Percentiles rank a stretch among this genome's conserved stretches.
phyloP scores from a whole-genome alignment of 352 stramenopile species.

The Globisporangium parvum region DNA sequence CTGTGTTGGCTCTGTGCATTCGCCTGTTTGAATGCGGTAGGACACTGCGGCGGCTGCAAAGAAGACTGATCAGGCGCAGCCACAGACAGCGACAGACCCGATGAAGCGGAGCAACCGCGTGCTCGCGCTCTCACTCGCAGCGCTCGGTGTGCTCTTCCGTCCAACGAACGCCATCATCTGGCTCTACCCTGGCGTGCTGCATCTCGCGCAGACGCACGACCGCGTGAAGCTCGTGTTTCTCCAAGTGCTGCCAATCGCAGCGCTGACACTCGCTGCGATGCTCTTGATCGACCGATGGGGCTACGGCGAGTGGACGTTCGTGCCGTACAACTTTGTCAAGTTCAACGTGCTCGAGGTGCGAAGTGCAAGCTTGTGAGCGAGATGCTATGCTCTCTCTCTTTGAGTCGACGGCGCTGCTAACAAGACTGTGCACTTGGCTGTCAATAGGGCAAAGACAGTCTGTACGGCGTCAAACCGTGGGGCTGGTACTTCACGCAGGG shows the following conservation, averaged over 20 bases:
- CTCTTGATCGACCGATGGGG: constrained; percentile 66
- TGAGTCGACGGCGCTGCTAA: too few relatives aligned
- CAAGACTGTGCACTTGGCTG: too few relatives aligned
- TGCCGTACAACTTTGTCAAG: constrained; percentile 83
- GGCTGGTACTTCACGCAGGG: constrained; percentile 83
- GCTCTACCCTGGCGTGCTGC: constrained; percentile 56
- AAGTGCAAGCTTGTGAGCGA: too few relatives aligned
- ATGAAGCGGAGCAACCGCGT: constrained; percentile 28
- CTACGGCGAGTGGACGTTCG: constrained; percentile 82
- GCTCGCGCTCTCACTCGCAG: constrained; percentile 47
- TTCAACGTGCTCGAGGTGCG: constrained; percentile 81
- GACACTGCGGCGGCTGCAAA: constrained; percentile 26
- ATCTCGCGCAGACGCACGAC: constrained; percentile 45
- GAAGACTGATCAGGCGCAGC: constrained; percentile 23
- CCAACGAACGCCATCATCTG: constrained; percentile 76
- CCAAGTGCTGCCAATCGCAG: constrained; percentile 54
- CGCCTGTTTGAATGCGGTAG: constrained; percentile 3
- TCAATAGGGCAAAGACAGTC: constrained; percentile 61
- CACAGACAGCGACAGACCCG: neutral
- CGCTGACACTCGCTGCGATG: constrained; percentile 45
- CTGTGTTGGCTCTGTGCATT: neutral
- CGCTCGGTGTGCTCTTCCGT: constrained; percentile 73
- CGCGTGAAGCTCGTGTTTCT: constrained; percentile 30
- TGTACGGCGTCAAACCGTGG: constrained; percentile 79
- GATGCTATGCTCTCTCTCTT: neutral